phyloP scores from a whole-genome alignment of 768 basidiomycete species.

The Atractiella rhizophila region DNA sequence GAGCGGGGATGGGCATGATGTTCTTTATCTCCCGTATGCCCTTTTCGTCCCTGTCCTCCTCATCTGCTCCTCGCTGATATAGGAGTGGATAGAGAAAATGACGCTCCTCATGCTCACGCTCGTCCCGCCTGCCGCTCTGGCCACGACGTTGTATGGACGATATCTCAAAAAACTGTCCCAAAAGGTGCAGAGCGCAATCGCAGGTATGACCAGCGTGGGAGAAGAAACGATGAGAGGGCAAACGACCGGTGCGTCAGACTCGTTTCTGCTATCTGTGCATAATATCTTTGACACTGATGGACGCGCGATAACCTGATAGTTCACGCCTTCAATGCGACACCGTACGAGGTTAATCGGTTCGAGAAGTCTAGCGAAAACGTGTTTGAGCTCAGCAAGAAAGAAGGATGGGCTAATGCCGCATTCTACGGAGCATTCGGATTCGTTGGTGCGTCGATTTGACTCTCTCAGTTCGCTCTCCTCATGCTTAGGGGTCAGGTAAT shows the following conservation, averaged over 20 bases:
- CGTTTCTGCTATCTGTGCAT: no score
- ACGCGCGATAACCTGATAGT: conserved; percentile 69
- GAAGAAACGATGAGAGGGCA: no score
- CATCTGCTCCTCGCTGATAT: no score
- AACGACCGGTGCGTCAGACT: no score
- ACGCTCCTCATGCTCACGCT: conserved; percentile 79
- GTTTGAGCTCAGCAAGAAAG: conserved; percentile 50
- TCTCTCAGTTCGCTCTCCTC: no score
- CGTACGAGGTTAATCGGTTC: conserved; percentile 54
- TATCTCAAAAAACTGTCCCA: conserved; percentile 79
- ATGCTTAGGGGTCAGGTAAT: no score
- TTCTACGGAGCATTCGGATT: conserved; percentile 45
- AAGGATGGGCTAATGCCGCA: conserved; percentile 48
- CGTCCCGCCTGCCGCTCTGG: conserved; percentile 41
- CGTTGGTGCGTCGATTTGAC: no score
- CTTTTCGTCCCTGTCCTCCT: conserved; percentile 3
- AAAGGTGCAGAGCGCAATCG: conserved; percentile 79
- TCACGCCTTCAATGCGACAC: conserved; percentile 65
- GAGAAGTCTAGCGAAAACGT: conserved; percentile 35
- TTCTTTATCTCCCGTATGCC: conserved; percentile 50
- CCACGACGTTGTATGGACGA: conserved; percentile 75
- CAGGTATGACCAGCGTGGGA: no score
- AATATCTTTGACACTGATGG: no score
- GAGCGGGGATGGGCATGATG: conserved; percentile 96
- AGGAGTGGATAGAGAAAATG: conserved; percentile 36